Conservation (phyloP, 2,329 filamentous ascomycete species). For the Cadophora luteo-olivacea region DNA sequence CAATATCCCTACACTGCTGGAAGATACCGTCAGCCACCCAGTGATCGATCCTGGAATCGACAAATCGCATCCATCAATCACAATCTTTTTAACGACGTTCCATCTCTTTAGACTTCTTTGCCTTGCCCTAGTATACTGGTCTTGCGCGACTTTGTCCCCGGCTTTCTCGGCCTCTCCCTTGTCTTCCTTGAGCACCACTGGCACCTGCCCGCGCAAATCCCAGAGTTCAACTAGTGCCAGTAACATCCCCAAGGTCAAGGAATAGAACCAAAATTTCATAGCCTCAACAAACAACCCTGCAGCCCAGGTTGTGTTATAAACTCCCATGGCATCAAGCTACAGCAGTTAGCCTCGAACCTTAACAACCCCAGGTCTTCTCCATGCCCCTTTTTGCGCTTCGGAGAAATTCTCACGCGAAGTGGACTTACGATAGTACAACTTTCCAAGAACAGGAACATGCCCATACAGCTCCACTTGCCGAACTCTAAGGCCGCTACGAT, state of each 20-base stretch:
- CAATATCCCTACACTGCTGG: conserved; percentile 59
- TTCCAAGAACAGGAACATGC: conserved; percentile 72
- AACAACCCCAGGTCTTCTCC: neutral
- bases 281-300: conserved; percentile 60
- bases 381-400: conserved; percentile 38
- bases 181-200: neutral
- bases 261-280: conserved; percentile 72
- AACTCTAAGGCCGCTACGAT: conserved; percentile 56
- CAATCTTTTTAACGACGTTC: conserved; percentile 53
- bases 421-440: conserved; percentile 63
- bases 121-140: conserved; percentile 33
- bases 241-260: conserved; percentile 48
- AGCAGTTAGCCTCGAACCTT: conserved; percentile 11
- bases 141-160: conserved; percentile 18
- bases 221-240: conserved; percentile 35
- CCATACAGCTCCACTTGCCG: conserved; percentile 63
- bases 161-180: conserved; percentile 10
- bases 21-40: conserved; percentile 62
- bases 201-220: neutral
- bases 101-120: conserved; percentile 41
- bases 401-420: conserved; percentile 4
- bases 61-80: conserved; percentile 66
- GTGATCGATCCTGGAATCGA: conserved; percentile 64
- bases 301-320: conserved; percentile 51
- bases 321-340: conserved; percentile 55